Percentiles rank a stretch among this genome's conserved stretches.
Evolutionary conservation across 169 alveolate genomes (phyloP).

Genomic region (Cryptosporidium sp.): DNA sequence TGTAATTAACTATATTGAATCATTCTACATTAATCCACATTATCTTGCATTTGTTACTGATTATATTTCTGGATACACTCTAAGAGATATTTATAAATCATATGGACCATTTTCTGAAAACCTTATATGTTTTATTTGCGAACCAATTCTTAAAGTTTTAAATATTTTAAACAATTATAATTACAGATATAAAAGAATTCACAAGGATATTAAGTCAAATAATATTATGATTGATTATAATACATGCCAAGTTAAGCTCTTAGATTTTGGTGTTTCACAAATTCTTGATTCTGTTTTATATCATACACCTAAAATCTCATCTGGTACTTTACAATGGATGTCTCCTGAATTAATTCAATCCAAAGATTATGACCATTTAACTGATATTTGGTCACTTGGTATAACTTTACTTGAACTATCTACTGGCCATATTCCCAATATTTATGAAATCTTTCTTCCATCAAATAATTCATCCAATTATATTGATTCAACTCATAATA

Average conservation of each 20-base stretch:
- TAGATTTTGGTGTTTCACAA: slow-evolving; percentile 75
- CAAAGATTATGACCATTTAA: slow-evolving; percentile 35
- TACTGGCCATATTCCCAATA: slow-evolving; percentile 47
- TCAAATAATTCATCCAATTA: neutral
- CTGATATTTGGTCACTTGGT: slow-evolving; percentile 70
- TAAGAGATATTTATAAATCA: slow-evolving; percentile 64
- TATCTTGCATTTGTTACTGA: slow-evolving; percentile 69
- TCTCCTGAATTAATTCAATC: slow-evolving; percentile 51
- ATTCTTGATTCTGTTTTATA: slow-evolving; percentile 32
- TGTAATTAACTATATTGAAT: slow-evolving; percentile 36
- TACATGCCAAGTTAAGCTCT: slow-evolving; percentile 39
- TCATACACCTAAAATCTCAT: slow-evolving; percentile 50
- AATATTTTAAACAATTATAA: neutral
- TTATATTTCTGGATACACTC: slow-evolving; percentile 61
- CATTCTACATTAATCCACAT: slow-evolving; percentile 61
- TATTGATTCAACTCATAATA: neutral
- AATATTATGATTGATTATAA: slow-evolving; percentile 66
- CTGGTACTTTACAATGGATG: slow-evolving; percentile 75
- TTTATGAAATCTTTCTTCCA: slow-evolving; percentile 11
- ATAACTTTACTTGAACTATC: slow-evolving; percentile 54
- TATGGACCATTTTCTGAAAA: slow-evolving; percentile 71
- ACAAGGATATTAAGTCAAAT: slow-evolving; percentile 59
- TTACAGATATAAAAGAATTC: slow-evolving; percentile 61
- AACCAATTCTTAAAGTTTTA: slow-evolving; percentile 24
- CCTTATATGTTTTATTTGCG: slow-evolving; percentile 29